Base-by-base conservation (phyloP, 2,329 filamentous ascomycete genomes). In the Xylaria multiplex region DNA sequence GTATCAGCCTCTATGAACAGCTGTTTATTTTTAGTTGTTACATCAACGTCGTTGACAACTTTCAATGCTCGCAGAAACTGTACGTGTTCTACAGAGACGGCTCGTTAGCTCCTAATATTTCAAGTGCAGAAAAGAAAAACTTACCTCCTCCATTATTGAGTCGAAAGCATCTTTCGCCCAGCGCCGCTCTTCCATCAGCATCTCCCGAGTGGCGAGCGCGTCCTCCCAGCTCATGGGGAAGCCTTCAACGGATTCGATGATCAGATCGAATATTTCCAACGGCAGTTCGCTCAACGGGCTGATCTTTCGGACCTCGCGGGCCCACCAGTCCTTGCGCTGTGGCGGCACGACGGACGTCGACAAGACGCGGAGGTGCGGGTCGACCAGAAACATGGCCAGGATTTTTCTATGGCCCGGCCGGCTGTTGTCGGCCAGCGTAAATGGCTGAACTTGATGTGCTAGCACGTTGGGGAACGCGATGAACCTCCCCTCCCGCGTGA, bases 351-450 rank as follows among this genome's bases (percentile, higher is more conserved):
- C 77, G 27, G 74, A 75, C 0, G 78, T 78, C 2, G 77, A 87
- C 9, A 86, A 79, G 55, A 90, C 80, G 6, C 81, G 81, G 5
- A 77, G 71, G 35, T 82, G 72, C 0, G 87, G 87, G 69, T 90
- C 87, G 2, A 90, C 83, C 1, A 90, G 80, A 73, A 84, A 90
- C 45, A 90, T 78, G 0, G 84, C 84, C 0, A 90, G 76, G 61
- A 89, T 84, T 69, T 85, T 84, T 14, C 84, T 78, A 71, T 89
- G 84, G 2, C 87, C 87, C 0, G 84, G 81, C 62, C 81, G 82
- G 0, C 81, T 82, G 0, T 72, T 72, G 67, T 90, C 84, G 32
- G 72, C 71, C 9, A 88, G 79, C 14, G 77, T 67, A 75, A 89
- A 87, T 1, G 83, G 74, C 48, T 81, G 73, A 16, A 88, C 81